These are phyloP conservation scores for Rheum nobile DNA, from an alignment of 148 eudicot genomes.

Conservation along the genomic window DNA sequence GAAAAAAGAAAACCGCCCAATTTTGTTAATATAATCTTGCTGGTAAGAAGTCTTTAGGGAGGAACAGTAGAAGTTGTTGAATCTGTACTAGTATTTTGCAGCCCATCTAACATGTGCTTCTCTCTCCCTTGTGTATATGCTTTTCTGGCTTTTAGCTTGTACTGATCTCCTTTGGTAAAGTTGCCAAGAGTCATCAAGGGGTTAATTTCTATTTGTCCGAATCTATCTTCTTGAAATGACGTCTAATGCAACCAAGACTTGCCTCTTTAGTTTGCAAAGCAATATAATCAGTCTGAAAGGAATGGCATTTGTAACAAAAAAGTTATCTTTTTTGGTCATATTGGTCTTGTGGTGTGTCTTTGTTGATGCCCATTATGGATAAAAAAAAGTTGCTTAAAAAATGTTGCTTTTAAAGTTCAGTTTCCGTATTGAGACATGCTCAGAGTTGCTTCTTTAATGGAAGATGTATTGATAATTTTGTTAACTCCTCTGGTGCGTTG, in stretches of 20 bases:
- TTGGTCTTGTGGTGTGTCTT: background rate
- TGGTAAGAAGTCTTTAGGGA: constrained; percentile 1
- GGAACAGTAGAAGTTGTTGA: background rate
- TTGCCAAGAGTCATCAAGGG: background rate
- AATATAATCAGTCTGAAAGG: background rate
- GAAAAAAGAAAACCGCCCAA: background rate
- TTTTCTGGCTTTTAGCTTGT: background rate
- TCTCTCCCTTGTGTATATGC: background rate
- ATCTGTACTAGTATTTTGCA: background rate
- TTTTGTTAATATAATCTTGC: constrained; percentile 8
- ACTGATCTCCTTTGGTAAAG: background rate
- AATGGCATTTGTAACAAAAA: background rate
- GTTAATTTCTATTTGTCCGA: background rate
- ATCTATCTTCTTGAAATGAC: background rate
- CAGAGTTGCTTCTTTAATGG: too few species aligned
- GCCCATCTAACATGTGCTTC: constrained; percentile 5
- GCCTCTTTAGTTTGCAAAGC: background rate
- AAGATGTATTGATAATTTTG: too few species aligned
- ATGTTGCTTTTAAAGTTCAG: background rate
- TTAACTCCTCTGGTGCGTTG: too few species aligned
- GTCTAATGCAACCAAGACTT: background rate
- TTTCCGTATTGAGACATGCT: background rate
- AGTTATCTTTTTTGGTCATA: too few species aligned
- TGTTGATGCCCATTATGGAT: background rate
- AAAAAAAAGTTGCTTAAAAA: too few species aligned